Evolutionary conservation across 768 basidiomycete genomes (phyloP), one percentile per base, ranked within the genome.

Genomic region (Lenzites betulinus): DNA sequence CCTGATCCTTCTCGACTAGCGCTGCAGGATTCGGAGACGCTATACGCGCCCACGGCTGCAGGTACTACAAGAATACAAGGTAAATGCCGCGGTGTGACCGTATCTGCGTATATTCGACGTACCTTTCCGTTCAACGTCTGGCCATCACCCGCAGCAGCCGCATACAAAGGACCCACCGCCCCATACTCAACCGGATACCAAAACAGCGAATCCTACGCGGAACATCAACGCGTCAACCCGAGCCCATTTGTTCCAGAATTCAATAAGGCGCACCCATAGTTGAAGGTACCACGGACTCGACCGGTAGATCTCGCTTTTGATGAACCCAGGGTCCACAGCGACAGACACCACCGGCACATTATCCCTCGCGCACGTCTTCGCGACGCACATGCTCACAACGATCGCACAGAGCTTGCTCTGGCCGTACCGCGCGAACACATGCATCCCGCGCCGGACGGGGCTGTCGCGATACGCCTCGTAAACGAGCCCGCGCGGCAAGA

Each of bases 401-500:
- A 51, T n/a, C 42, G 75, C 33, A 60, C 82, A 84, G 43, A 81
- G 76, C 76, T 83, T 85, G 58, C 72, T 75, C 52, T 70, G 69
- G 33, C 33, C 28, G 47, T 73, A 73, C 42, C 65, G 65, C 41
- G 2, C 22, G 22, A 53, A 48, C 11, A 39, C 18, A 4, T 57
- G 55, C 25, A 54, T 39, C 47, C 62, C 67, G 23, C 30, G 52
- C 30, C 70, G 65, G 23, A 35, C 52, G 6, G 65, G 66, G 2
- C 59, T 64, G 22, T 74, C 73, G 25, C 20, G 42, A 41, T 75
- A 51, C 6, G 79, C 74, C n/a, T 77, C 72, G 64, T 74, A 83
- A 59, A 77, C 54, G 50, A 83, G 65, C 35, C 54, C 11, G 2
- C 42, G 52, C 15, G 64, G 68, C 47, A 75, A 56, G 51, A 72